Evolutionary conservation across 371 early-diverging fungal genomes (phyloP), one percentile per base, ranked within the genome.

Genomic region (Astathelohania contejeani): DNA sequence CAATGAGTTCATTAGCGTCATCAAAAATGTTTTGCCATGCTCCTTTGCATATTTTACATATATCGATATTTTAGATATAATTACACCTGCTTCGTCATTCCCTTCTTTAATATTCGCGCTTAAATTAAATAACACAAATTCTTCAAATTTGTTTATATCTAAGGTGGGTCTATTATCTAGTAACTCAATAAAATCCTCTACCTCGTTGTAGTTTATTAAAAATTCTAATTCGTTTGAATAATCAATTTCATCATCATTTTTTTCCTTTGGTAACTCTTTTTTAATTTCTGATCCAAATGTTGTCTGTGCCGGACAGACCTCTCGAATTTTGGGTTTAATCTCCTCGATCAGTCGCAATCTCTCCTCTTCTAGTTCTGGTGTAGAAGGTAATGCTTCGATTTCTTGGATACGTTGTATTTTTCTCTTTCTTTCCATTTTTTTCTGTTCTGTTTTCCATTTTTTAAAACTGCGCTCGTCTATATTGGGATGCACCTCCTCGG

Each of bases 401-500:
- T 59, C 45, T 1, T 53, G 39, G 0, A 59, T 24, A 40, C 58
- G 47, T n/a, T n/a, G n/a, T n/a, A n/a, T n/a, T n/a, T n/a, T n/a
- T 25, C 14, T 62, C 43, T 38, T 25, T 45, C 23, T 27, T 57
- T 53, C 53, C 37, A 40, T 18, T 28, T 49, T 37, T 25, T 39
- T 60, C 44, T 38, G 52, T 42, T 51, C 26, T 47, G 55, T 59
- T 37, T 29, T 63, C 56, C 54, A 64, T 26, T 57, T 54, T 19
- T 49, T 38, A 26, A 55, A 62, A 23, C 67, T 64, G 16, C 40
- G 51, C 27, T 55, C 50, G 23, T 70, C 71, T 32, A 70, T 64
- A 43, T 70, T 70, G 23, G 67, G 71, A 52, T 70, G 71, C 4
- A 52, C 40, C 24, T 54, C 62, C 27, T 58, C 60, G 14, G 6